These are phyloP conservation scores for Ceriops decandra DNA, from an alignment of 345 rosid species.

Conservation along the genomic window DNA sequence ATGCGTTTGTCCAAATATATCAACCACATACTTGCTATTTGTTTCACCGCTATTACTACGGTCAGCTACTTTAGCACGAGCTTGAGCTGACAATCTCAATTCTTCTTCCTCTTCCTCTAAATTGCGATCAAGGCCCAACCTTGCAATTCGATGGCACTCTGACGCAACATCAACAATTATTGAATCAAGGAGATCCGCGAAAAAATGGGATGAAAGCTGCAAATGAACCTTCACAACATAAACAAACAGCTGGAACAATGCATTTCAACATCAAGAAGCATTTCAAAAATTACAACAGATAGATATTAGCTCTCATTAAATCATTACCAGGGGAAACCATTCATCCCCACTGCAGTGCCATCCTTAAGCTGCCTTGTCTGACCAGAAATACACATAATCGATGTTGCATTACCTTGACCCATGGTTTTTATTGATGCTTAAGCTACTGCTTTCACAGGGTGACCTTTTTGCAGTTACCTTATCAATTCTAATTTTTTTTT, in stretches of 20 bases:
- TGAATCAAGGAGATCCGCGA: conserved; percentile 72
- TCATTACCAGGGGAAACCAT: no score
- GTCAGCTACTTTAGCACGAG: conserved; percentile 69
- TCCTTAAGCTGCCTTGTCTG: no score
- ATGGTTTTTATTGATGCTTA: no score
- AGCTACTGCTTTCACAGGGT: no score
- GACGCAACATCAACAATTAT: conserved; percentile 93
- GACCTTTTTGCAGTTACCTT: no score
- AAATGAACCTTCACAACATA: conserved; percentile 9
- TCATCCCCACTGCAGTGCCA: no score
- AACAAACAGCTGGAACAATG: background rate
- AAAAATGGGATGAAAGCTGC: conserved; percentile 69
- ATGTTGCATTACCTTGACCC: no score
- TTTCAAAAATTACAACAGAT: background rate
- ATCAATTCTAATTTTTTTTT: no score
- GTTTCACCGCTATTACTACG: conserved; percentile 62
- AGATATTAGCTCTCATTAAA: background rate
- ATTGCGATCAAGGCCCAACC: conserved; percentile 76
- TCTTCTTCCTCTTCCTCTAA: conserved; percentile 89
- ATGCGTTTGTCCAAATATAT: conserved; percentile 86
- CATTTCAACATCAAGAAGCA: background rate
- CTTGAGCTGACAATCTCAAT: conserved; percentile 73
- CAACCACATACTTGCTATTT: conserved; percentile 74
- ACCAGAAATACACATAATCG: no score
- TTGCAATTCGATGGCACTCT: conserved; percentile 80